Conservation (phyloP, 352 stramenopile species). For the Paralagenidium karlingii region DNA sequence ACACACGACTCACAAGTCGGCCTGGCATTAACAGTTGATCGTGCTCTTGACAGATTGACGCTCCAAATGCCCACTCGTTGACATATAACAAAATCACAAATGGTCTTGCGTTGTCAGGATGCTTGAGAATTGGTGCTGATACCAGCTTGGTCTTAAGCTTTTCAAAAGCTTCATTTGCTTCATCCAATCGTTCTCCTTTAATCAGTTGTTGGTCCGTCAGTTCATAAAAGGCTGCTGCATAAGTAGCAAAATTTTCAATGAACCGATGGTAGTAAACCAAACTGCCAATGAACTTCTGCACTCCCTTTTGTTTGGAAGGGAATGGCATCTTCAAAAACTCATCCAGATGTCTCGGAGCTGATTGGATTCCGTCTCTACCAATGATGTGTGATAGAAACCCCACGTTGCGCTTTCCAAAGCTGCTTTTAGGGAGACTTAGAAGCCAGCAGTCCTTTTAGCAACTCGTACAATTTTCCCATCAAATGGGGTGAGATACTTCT, state of each 20-base stretch:
- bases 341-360: conserved; percentile 1
- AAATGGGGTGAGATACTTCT: conserved; percentile 1
- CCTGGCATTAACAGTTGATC: no score
- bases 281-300: conserved; percentile 9
- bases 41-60: no score
- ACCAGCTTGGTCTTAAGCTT: conserved; percentile 2
- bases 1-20: conserved; percentile 6
- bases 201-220: conserved; percentile 1
- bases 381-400: conserved; percentile 8
- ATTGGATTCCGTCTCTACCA: neutral
- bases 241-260: conserved; percentile 6
- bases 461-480: conserved; percentile 5
- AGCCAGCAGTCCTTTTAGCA: conserved; percentile 5
- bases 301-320: conserved; percentile 3
- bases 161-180: conserved; percentile 3
- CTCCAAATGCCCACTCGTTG: conserved; percentile 7
- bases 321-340: neutral
- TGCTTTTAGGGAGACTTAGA: conserved; percentile 11
- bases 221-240: conserved; percentile 5
- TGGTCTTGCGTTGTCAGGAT: neutral
- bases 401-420: conserved; percentile 3
- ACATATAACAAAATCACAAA: conserved; percentile 4
- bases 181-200: neutral
- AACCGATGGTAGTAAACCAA: conserved; percentile 11
- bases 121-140: conserved; percentile 2